Evolutionary conservation across 2,329 filamentous ascomycete genomes (phyloP).

Genomic region (Calonectria crousiana): DNA sequence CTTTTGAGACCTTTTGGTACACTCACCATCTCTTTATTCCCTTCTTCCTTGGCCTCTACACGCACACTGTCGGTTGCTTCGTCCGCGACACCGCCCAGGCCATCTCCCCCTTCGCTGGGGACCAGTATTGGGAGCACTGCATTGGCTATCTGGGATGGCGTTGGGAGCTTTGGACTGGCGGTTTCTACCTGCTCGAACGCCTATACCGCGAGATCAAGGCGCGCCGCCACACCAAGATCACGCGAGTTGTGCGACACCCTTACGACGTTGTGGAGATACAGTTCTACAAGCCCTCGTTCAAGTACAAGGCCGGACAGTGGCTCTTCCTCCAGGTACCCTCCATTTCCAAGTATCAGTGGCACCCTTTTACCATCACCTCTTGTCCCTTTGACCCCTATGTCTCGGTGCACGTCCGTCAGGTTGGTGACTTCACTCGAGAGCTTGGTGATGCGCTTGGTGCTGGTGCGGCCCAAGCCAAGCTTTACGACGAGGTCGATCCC

Average conservation of each 20-base stretch:
- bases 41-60: conserved; percentile 93
- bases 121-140: conserved; percentile 90
- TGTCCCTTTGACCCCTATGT: conserved; percentile 97
- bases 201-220: conserved; percentile 92
- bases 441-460: conserved; percentile 97
- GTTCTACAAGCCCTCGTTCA: conserved; percentile 95
- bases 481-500: conserved; percentile 91
- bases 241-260: conserved; percentile 93
- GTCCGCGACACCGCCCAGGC: conserved; percentile 82
- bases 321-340: conserved; percentile 94
- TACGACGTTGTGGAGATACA: conserved; percentile 98
- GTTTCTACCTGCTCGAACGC: conserved; percentile 87
- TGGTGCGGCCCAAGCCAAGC: conserved; percentile 85
- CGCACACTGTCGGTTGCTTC: conserved; percentile 95
- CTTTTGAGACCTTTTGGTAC: conserved; percentile 99
- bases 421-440: conserved; percentile 94
- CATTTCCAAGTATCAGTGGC: conserved; percentile 93
- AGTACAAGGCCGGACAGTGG: conserved; percentile 98
- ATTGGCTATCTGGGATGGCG: conserved; percentile 96
- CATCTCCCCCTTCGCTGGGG: conserved; percentile 86
- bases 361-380: conserved; percentile 98
- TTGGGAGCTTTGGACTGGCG: conserved; percentile 92
- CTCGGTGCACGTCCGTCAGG: conserved; percentile 94
- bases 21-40: conserved; percentile 99
- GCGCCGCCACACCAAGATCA: conserved; percentile 87